Evolutionary conservation across 805 yeast genomes (phyloP), one percentile per base, ranked within the genome.

Genomic region (Kazachstania bromeliacearum): DNA sequence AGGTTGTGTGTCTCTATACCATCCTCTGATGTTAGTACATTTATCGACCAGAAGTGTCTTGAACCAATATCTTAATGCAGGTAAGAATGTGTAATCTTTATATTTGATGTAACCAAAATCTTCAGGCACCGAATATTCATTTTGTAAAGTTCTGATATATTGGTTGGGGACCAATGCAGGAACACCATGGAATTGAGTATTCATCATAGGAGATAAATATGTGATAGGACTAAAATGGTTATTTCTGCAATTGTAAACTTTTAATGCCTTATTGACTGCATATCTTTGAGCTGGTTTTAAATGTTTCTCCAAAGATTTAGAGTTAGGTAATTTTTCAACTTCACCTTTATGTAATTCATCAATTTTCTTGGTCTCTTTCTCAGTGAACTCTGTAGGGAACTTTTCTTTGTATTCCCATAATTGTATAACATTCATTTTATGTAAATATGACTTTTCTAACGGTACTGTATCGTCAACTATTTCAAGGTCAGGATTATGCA

Each of bases 31-130:
- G 25, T 45, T 35, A 13, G 39, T 42, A 18, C 39, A 37, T 35
- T 49, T 24, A 22, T 42, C 56, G 5, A 44, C 36, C 17, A 50
- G 43, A 2, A 19, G 16, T 5, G 36, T 9, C 13, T 47, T 47
- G 5, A 75, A 42, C 88, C 88, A 80, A 25, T 69, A 49, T 28
- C 81, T 56, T 31, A 79, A 46, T 34, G 73, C 73, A 1, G 75
- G 72, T 12, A 76, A 38, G 47, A 64, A 79, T 1, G 64, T 51
- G 39, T 68, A 67, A 2, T 60, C 64, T 20, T 61, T 53, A 50
- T 58, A 76, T 3, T 40, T 28, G 9, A 51, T 50, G 16, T 53
- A 53, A 2, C 57, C 53, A 16, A 52, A 51, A 19, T 62, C 30
- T 0, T 66, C 56, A 8, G 65, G 66, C 29, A 59, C 51, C 9